Base-by-base conservation (phyloP, 306 rosid genomes). In the Calophaca sinica region DNA sequence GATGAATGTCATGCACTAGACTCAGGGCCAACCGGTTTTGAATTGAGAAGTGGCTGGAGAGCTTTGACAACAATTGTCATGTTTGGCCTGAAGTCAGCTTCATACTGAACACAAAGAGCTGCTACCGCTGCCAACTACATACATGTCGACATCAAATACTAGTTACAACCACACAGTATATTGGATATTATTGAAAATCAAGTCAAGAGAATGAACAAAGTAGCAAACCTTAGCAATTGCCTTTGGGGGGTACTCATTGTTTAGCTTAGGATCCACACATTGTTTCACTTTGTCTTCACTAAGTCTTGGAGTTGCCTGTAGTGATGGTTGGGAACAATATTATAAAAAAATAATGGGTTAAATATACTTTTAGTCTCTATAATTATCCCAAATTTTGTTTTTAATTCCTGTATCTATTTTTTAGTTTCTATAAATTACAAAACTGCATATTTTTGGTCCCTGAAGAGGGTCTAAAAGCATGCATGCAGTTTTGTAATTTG, bases 261-360 rank as follows among this genome's bases (percentile, higher is more conserved):
- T 88, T 73, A 93, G 85, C 87, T 93, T 93, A 38, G 93, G 98
- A 88, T 93, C 98, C 63, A 93, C 93, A 78, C 97, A 89, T 75
- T 93, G 98, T 81, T 88, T 93, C 75, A 93, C 98, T 84, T 93
- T 93, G 84, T 93, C 98, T 77, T 93, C 98, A 50, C 98, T 93
- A 77, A 93, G 44, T 84, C 98, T 93, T 38, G 98, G 98, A 75
- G 98, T 91, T 80, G 97, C 98, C 98, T 93, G 78, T 35, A 51
- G 68, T 44, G 9, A 58, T 38, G 4, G 14, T 69, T 65, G 35
- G 62, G 62, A 77, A 73, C 55, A 52, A 20, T 61, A 41, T 77
- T 39, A 36, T 35, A 50, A 48, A 33, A 54, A 46, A 39, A 11
- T 65, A 20, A 20, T 20, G 26, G 26, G 26, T 20, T 20, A 20